phyloP scores from a whole-genome alignment of 2,329 filamentous ascomycete species.

The Xylaria sp. region DNA sequence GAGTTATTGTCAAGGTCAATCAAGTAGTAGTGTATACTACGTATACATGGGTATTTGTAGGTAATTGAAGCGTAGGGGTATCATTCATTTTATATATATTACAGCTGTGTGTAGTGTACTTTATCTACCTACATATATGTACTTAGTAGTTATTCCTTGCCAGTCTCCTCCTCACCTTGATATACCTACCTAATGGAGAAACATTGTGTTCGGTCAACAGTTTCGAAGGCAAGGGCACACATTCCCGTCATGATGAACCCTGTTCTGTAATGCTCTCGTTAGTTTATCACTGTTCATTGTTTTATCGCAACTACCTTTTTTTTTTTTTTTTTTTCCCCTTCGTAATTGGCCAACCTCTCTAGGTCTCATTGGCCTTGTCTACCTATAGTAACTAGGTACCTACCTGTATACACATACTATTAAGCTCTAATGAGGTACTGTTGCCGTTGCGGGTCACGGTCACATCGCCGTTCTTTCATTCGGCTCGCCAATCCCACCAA shows the following conservation, averaged over 20 bases:
- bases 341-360: neutral
- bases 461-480: constrained; percentile 25
- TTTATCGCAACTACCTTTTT: no score
- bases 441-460: constrained; percentile 30
- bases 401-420: neutral
- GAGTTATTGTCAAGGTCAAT: no score
- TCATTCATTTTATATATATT: neutral
- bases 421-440: constrained; percentile 11
- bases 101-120: neutral
- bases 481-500: constrained; percentile 23
- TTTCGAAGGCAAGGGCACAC: neutral
- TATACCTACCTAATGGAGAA: no score
- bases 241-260: neutral
- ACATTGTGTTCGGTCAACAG: no score
- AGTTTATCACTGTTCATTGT: no score
- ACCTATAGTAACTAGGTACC: neutral
- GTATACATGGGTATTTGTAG: neutral
- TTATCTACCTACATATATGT: neutral
- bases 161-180: no score
- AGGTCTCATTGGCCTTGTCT: constrained; percentile 11
- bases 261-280: neutral
- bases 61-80: neutral
- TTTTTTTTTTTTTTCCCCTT: no score
- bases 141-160: no score
- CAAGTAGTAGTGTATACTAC: neutral